Percentiles rank a stretch among this genome's conserved stretches.
phyloP scores from a whole-genome alignment of 805 yeast genomes.

The Ogataea ganodermae region DNA sequence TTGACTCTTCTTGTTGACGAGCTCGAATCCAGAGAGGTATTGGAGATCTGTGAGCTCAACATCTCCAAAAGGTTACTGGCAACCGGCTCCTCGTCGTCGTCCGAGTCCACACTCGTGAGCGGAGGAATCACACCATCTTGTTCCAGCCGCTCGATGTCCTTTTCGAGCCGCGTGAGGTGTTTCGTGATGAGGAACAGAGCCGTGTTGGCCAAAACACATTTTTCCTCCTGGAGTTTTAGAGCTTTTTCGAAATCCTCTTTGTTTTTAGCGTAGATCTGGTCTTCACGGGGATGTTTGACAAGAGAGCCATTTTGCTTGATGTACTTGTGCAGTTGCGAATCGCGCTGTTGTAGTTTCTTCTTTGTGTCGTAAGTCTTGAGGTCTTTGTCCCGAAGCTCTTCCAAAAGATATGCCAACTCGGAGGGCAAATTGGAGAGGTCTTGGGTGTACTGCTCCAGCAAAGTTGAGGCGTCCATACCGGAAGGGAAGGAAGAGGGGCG shows the following conservation, averaged over 20 bases:
- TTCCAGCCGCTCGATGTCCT: slow-evolving; percentile 74
- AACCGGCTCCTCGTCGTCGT: slow-evolving; percentile 17
- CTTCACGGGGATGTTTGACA: slow-evolving; percentile 80
- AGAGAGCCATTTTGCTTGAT: slow-evolving; percentile 82
- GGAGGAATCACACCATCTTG: slow-evolving; percentile 78
- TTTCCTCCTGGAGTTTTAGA: slow-evolving; percentile 69
- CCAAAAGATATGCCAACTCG: slow-evolving; percentile 77
- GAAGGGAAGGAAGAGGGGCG: not conserved
- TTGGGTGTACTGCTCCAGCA: slow-evolving; percentile 65
- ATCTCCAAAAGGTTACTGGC: slow-evolving; percentile 16
- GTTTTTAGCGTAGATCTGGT: slow-evolving; percentile 61
- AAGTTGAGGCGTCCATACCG: slow-evolving; percentile 87
- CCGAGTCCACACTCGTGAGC: slow-evolving; percentile 34
- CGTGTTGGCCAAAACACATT: slow-evolving; percentile 77
- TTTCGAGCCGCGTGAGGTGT: slow-evolving; percentile 71
- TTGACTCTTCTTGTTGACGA: slow-evolving; percentile 17
- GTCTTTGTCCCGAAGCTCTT: slow-evolving; percentile 77
- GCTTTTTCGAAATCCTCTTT: slow-evolving; percentile 65
- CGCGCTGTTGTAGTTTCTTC: slow-evolving; percentile 67
- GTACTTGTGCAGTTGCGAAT: slow-evolving; percentile 78
- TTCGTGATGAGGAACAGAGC: slow-evolving; percentile 76
- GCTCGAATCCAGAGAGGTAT: slow-evolving; percentile 22
- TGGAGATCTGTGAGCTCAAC: slow-evolving; percentile 24
- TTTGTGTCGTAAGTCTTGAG: slow-evolving; percentile 62
- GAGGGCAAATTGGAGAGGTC: slow-evolving; percentile 78